Percentiles rank a stretch among this genome's conserved stretches.
These are phyloP conservation scores for Kalmusia sp. DNA, from an alignment of 2,329 filamentous ascomycete species.

Conservation along the genomic window DNA sequence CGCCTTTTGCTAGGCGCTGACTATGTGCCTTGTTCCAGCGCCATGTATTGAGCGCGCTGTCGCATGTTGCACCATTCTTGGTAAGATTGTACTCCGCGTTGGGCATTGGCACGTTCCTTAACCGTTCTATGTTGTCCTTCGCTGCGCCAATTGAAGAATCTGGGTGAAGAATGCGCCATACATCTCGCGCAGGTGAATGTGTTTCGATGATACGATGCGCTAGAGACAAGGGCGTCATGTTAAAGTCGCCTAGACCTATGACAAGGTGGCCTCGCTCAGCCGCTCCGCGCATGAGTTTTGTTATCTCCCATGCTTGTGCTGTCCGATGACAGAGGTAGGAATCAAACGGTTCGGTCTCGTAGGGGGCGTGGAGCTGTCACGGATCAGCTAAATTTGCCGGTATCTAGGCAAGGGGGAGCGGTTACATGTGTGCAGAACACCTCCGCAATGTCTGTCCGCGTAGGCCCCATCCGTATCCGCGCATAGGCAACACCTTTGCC, in stretches of 20 bases:
- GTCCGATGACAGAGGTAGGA: constrained; percentile 90
- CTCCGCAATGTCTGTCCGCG: constrained; percentile 73
- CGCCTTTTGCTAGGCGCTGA: constrained; percentile 70
- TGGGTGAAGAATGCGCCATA: constrained; percentile 85
- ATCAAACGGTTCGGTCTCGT: constrained; percentile 79
- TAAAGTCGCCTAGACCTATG: constrained; percentile 90
- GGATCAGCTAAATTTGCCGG: constrained; percentile 53
- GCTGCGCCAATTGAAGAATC: constrained; percentile 81
- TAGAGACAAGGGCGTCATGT: constrained; percentile 89
- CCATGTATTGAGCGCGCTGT: constrained; percentile 90
- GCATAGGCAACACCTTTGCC: constrained; percentile 93
- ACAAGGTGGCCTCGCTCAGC: constrained; percentile 82
- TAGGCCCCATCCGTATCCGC: constrained; percentile 73
- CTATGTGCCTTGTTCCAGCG: constrained; percentile 78
- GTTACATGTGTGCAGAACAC: constrained; percentile 95
- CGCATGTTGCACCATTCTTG: constrained; percentile 86
- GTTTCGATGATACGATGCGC: constrained; percentile 83
- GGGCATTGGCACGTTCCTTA: constrained; percentile 71
- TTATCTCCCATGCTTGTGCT: constrained; percentile 93
- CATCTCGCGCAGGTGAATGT: constrained; percentile 78
- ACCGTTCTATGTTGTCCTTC: constrained; percentile 70
- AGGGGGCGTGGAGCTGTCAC: constrained; percentile 76
- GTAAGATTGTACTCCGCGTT: constrained; percentile 78
- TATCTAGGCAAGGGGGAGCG: too few relatives aligned
- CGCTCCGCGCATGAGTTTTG: constrained; percentile 85